Base-by-base conservation (phyloP, 1,139 yeast species). In the Taphrina sp. region DNA sequence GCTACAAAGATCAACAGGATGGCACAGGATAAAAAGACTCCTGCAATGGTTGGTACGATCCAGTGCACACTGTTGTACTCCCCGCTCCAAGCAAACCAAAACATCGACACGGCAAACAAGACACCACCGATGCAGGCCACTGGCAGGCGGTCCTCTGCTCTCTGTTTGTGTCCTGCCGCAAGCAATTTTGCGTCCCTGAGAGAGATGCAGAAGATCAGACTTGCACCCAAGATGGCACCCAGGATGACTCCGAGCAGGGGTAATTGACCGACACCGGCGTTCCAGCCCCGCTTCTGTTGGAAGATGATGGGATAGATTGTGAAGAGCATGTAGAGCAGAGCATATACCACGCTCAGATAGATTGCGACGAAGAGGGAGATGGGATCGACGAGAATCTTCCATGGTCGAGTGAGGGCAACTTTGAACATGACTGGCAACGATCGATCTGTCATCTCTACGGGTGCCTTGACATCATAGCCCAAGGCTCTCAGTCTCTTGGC, bases 281-380 rank as follows among this genome's bases (percentile, higher is more conserved):
- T 64, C 72, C 79, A 81, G 23, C 75, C 75, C 66, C 85, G 86
- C 52, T 82, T 82, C 12, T 71, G 61, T n/a, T 59, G 73, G 67
- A 86, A 88, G 41, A 86, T 81, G 61, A 84, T 73, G 26, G 95
- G 95, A 63, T 84, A 80, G 1, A 94, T 95, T 45, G 86, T 85
- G 63, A 88, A 73, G 69, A 85, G 78, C 63, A 87, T 70, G 67
- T 88, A 88, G n/a, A 82, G 76, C 35, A 80, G 77, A 0, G 83
- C 85, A 55, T 81, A 70, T 3, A 78, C 74, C 54, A 81, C 71
- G 0, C 84, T 85, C 2, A 83, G 76, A 64, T 81, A 82, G 60
- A 80, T 65, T 17, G 90, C 77, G 59, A 86, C 70, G 52, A 58
- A 44, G 52, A 79, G 68, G 14, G 82, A 80, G 76, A 82, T 80